Evolutionary conservation across 2,329 filamentous ascomycete genomes (phyloP).

Genomic region (Penicillium sp.): DNA sequence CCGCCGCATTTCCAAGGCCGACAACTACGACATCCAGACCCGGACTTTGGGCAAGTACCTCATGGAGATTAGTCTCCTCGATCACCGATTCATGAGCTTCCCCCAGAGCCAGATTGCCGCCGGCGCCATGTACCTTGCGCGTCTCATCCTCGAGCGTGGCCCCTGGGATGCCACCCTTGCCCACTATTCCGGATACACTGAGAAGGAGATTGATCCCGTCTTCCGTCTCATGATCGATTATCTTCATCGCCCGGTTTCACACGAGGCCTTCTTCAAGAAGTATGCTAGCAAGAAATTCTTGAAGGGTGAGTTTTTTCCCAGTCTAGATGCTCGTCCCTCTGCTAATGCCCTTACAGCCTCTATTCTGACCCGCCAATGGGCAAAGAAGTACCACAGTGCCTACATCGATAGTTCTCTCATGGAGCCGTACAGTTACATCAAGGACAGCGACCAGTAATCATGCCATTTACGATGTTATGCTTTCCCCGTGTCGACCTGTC

Average conservation of each 20-base stretch:
- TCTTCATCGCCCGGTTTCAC: conserved; percentile 77
- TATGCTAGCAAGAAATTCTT: conserved; percentile 99
- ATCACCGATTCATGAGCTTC: conserved; percentile 87
- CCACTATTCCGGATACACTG: conserved; percentile 88
- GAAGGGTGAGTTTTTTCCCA: conserved; percentile 63
- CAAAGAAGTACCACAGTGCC: conserved; percentile 62
- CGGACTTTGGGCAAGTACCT: conserved; percentile 96
- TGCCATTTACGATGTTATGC: conserved; percentile 23
- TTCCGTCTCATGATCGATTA: conserved; percentile 96
- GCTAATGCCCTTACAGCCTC: conserved; percentile 57
- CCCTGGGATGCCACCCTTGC: conserved; percentile 84
- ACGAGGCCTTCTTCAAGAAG: conserved; percentile 99
- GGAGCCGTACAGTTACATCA: conserved; percentile 31
- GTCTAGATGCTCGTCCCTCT: neutral
- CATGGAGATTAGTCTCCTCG: conserved; percentile 91
- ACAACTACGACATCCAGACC: conserved; percentile 98
- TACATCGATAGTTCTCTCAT: conserved; percentile 34
- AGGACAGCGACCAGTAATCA: conserved; percentile 29
- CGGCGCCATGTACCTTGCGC: conserved; percentile 88
- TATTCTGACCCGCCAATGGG: conserved; percentile 86
- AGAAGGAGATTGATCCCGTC: conserved; percentile 87
- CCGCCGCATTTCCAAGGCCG: conserved; percentile 95
- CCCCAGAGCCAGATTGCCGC: conserved; percentile 86
- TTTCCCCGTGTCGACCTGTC: conserved; percentile 22
- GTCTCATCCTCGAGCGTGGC: conserved; percentile 82